Percentiles rank a stretch among this genome's conserved stretches.
Conservation (phyloP, 1,284 basidiomycete genomes). For the Cryptococcus amylolentus region DNA sequence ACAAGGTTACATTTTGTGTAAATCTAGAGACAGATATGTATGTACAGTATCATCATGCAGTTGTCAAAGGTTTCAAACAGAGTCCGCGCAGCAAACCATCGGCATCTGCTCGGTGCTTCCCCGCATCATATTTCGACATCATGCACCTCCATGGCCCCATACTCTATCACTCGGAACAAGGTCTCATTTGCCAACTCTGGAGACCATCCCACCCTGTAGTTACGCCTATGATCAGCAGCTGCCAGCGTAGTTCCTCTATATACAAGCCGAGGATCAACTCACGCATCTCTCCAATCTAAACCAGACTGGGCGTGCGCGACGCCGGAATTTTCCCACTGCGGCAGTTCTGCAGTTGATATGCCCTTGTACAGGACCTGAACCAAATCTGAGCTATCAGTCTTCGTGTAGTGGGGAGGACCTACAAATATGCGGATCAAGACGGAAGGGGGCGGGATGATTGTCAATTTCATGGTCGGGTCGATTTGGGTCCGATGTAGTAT, state of each 20-base stretch:
- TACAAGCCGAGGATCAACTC: conserved; percentile 12
- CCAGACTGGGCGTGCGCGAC: conserved; percentile 10
- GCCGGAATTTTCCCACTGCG: too few relatives aligned
- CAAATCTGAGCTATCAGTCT: too few relatives aligned
- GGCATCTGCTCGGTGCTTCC: neutral
- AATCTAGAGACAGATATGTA: neutral
- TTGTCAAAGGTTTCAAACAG: too few relatives aligned
- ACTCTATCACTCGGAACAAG: conserved; percentile 46
- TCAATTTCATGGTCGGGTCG: too few relatives aligned
- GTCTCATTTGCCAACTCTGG: conserved; percentile 32
- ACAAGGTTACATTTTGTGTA: neutral
- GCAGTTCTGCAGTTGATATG: too few relatives aligned
- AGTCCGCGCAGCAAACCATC: neutral
- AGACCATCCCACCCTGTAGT: conserved; percentile 34
- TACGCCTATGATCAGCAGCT: neutral
- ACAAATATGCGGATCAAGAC: too few relatives aligned
- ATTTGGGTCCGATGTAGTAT: too few relatives aligned
- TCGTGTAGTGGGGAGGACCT: too few relatives aligned
- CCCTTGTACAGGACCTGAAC: too few relatives aligned
- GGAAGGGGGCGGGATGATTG: too few relatives aligned
- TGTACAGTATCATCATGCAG: neutral
- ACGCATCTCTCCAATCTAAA: conserved; percentile 42
- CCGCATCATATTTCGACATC: neutral
- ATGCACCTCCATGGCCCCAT: conserved; percentile 42
- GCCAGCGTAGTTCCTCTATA: neutral